Evolutionary conservation across 1,284 basidiomycete genomes (phyloP), one percentile per base, ranked within the genome.

Genomic region (Ceratobasidium papillatum): DNA sequence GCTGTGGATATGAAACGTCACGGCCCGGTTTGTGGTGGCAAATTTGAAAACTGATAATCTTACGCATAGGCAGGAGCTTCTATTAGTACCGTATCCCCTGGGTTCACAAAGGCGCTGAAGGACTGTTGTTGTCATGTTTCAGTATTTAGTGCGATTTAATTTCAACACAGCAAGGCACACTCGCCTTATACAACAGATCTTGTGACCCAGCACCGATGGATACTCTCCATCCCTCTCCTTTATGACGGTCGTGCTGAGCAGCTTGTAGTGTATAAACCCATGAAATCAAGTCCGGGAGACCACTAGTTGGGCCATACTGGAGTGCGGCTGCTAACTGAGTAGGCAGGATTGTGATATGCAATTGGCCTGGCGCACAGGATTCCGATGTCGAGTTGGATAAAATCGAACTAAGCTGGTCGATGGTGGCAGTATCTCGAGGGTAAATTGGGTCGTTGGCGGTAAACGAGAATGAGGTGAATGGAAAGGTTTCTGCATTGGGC

Each of bases 401-500:
- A n/a, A 62, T 62, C 43, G 61, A 62, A 30, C 22, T 45, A 32
- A 38, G 61, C 12, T 11, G 61, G 4, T 62, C 61, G 41, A 2
- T 30, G 38, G 38, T 30, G 7, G 25, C 8, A 5, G 7, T 27
- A 45, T 27, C 27, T 27, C 5, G 5, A 27, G 25, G 12, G 22
- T 62, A 62, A 2, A 22, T 45, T 22, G 61, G 61, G 14, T 62
- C 61, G 22, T 36, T 43, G 12, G 61, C 61, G 19, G 61, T 45
- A 47, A 62, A 62, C 14, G 61, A 62, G 41, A 62, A 62, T 2
- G 61, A 62, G 8, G 61, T 49, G 82, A 99, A 92, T 0, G 96
- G 96, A 84, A 98, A 99, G 17, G 94, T 94, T 3, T 86, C 84
- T n/a, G 91, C 87, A 80, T 97, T 97, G 32, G 97, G 97, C 82